Evolutionary conservation across 1,139 yeast genomes (phyloP).

Genomic region (Diutina rugosa): DNA sequence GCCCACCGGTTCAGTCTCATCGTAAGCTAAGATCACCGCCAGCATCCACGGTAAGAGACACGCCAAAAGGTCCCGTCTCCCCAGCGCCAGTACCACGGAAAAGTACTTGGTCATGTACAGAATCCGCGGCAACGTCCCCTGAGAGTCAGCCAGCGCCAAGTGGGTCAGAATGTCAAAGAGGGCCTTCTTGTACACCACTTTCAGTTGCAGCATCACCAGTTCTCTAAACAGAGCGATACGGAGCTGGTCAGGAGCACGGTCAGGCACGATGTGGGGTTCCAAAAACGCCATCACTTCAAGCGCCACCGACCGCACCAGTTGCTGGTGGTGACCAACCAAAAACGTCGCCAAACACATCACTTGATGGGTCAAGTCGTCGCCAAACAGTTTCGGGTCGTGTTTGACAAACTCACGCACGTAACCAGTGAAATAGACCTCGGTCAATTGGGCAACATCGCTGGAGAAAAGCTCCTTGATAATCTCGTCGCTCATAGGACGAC

Average conservation of each 20-base stretch:
- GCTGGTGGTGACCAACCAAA: slow-evolving; percentile 55
- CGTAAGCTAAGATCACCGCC: slow-evolving; percentile 50
- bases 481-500: slow-evolving; percentile 25
- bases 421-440: slow-evolving; percentile 55
- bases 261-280: neutral
- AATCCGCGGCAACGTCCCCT: slow-evolving; percentile 45
- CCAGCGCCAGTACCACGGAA: slow-evolving; percentile 41
- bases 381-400: slow-evolving; percentile 16
- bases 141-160: slow-evolving; percentile 46
- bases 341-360: slow-evolving; percentile 53
- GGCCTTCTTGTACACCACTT: slow-evolving; percentile 68
- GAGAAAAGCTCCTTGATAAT: slow-evolving; percentile 50
- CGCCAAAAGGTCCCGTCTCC: slow-evolving; percentile 64
- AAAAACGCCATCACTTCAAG: slow-evolving; percentile 16
- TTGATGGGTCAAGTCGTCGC: slow-evolving; percentile 38
- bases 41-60: slow-evolving; percentile 87
- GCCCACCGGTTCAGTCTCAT: slow-evolving; percentile 1
- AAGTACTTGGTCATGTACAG: slow-evolving; percentile 66
- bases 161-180: slow-evolving; percentile 55
- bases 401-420: slow-evolving; percentile 47
- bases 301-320: slow-evolving; percentile 49
- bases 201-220: slow-evolving; percentile 44
- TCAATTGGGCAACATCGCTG: slow-evolving; percentile 56
- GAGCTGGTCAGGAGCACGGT: neutral
- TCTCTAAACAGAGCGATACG: neutral